A percentile compares a stretch with the other conserved stretches of the same genome.
Evolutionary conservation across 2,329 filamentous ascomycete genomes (phyloP).

Genomic region (Calonectria montana): DNA sequence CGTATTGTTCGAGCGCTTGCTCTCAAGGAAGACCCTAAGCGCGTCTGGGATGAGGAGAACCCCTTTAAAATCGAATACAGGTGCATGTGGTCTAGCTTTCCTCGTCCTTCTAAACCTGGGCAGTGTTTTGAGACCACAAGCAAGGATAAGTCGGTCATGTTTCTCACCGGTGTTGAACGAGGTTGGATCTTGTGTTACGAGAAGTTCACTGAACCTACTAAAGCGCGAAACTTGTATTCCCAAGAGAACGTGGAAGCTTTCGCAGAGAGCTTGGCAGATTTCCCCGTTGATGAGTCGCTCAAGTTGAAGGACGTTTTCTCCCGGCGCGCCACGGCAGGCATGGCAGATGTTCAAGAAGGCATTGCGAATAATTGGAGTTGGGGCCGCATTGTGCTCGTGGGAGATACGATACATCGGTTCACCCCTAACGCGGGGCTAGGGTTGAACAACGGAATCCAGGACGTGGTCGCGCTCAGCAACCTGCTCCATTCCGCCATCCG

Average conservation of each 20-base stretch:
- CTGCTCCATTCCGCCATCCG: slow-evolving; percentile 10
- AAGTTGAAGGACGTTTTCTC: neutral
- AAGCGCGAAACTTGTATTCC: neutral
- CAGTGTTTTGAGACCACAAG: neutral
- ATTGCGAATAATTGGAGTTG: slow-evolving; percentile 27
- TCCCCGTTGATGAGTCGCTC: neutral
- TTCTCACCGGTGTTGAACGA: neutral
- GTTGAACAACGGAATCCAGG: slow-evolving; percentile 29
- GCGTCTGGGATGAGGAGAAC: neutral
- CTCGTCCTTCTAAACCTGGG: neutral
- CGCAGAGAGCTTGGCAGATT: neutral
- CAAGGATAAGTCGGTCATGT: neutral
- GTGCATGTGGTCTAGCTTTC: neutral
- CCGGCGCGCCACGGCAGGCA: slow-evolving; percentile 8
- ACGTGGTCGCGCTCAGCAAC: slow-evolving; percentile 7
- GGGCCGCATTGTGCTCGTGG: slow-evolving; percentile 33
- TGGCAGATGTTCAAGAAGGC: slow-evolving; percentile 27
- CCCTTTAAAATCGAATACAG: neutral
- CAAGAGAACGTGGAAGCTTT: neutral
- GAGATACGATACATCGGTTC: slow-evolving; percentile 35
- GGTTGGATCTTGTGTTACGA: neutral
- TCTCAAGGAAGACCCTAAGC: neutral
- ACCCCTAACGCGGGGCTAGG: slow-evolving; percentile 34
- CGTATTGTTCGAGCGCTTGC: slow-evolving; percentile 1
- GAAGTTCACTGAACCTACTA: neutral